These are phyloP conservation scores for Yamadazyma sp. DNA, from an alignment of 1,139 yeast species.

Conservation along the genomic window DNA sequence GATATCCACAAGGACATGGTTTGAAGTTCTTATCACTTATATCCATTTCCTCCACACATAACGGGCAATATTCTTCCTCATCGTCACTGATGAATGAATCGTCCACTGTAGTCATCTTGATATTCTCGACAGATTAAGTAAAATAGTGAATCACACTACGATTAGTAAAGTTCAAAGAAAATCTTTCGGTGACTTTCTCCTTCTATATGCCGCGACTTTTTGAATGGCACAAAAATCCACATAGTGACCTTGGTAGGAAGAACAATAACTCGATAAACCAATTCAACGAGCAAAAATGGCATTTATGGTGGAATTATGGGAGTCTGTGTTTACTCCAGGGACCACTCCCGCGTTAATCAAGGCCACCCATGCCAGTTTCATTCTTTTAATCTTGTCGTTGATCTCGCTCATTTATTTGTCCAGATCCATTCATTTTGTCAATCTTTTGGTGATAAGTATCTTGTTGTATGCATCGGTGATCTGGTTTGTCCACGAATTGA, in stretches of 20 bases:
- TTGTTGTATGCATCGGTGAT: constrained; percentile 76
- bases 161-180: neutral
- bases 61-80: constrained; percentile 83
- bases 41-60: constrained; percentile 97
- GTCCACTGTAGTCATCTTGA: constrained; percentile 27
- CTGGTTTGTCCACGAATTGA: constrained; percentile 83
- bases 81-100: constrained; percentile 70
- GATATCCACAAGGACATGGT: constrained; percentile 99
- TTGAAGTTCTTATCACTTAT: constrained; percentile 92
- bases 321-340: constrained; percentile 92
- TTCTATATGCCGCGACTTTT: neutral
- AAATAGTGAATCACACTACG: neutral
- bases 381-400: constrained; percentile 45
- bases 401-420: constrained; percentile 60
- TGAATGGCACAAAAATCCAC: too few relatives aligned
- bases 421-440: constrained; percentile 72
- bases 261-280: too few relatives aligned
- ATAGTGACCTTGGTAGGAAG: too few relatives aligned
- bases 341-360: constrained; percentile 80
- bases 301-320: constrained; percentile 77
- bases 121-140: constrained; percentile 6
- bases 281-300: constrained; percentile 14
- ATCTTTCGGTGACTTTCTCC: neutral
- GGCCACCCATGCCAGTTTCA: constrained; percentile 51
- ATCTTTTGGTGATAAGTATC: constrained; percentile 66